Evolutionary conservation across 1,284 basidiomycete species (phyloP).

Genomic region (Schizophyllum commune): DNA sequence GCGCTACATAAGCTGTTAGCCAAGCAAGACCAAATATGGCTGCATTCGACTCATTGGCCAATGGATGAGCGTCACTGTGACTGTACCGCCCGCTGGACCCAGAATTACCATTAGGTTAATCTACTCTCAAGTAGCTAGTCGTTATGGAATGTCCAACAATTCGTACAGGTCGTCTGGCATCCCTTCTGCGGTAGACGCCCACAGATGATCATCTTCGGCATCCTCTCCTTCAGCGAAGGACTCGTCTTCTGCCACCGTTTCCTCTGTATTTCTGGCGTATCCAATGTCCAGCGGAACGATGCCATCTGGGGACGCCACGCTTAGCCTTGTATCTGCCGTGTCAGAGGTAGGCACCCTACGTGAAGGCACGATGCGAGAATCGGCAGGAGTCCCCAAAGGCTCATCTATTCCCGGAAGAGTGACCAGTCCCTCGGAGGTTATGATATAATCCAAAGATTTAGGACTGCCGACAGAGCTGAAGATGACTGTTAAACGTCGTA

Average conservation of each 20-base stretch:
- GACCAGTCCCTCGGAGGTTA: conserved; percentile 53
- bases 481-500: conserved; percentile 63
- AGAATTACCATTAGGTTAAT: too few relatives aligned
- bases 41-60: neutral
- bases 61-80: too few relatives aligned
- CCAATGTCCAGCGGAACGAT: conserved; percentile 1
- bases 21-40: neutral
- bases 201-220: conserved; percentile 28
- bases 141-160: neutral
- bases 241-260: conserved; percentile 18
- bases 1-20: neutral
- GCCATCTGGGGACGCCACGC: neutral
- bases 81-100: too few relatives aligned
- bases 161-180: conserved; percentile 25
- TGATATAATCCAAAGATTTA: conserved; percentile 63
- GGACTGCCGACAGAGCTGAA: conserved; percentile 62
- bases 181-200: conserved; percentile 36
- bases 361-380: too few relatives aligned
- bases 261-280: neutral
- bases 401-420: conserved; percentile 21
- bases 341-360: neutral
- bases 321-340: neutral
- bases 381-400: neutral
- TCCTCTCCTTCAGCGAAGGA: conserved; percentile 6
- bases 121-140: neutral